These are phyloP conservation scores for Chytridiales sp. DNA, from an alignment of 371 early-diverging fungal genomes.

Conservation along the genomic window DNA sequence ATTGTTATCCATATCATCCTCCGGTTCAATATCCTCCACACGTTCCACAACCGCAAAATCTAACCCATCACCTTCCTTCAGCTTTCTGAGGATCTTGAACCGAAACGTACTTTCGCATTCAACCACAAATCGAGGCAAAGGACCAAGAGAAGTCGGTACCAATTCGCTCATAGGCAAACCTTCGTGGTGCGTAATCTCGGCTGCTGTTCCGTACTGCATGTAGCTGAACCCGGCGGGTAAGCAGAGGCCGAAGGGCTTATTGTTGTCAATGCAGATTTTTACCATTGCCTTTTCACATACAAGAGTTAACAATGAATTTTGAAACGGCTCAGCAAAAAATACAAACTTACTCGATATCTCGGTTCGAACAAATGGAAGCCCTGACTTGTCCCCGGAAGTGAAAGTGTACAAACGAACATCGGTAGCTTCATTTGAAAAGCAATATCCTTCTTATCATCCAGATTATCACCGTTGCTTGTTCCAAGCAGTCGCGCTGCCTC, in stretches of 20 bases:
- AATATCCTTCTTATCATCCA: no score
- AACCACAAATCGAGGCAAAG: conserved; percentile 28
- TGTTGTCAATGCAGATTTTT: conserved; percentile 16
- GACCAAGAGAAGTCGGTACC: conserved; percentile 8
- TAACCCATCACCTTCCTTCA: conserved; percentile 15
- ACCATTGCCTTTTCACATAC: no score
- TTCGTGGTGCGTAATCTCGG: conserved; percentile 12
- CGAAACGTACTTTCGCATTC: conserved; percentile 20
- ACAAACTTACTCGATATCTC: conserved; percentile 30
- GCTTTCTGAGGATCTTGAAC: conserved; percentile 1
- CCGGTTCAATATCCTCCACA: conserved; percentile 23
- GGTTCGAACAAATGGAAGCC: conserved; percentile 35
- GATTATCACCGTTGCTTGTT: no score
- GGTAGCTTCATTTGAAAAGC: conserved; percentile 36
- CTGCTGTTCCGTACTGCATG: conserved; percentile 23
- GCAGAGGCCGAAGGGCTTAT: conserved; percentile 16
- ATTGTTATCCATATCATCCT: background rate
- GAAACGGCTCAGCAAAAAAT: no score
- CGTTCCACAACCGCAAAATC: conserved; percentile 19
- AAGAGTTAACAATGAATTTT: no score
- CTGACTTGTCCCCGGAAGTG: conserved; percentile 18
- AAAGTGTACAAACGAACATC: conserved; percentile 59
- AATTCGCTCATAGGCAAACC: conserved; percentile 11
- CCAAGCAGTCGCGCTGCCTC: no score
- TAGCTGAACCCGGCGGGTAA: conserved; percentile 12